A percentile compares a stretch with the other conserved stretches of the same genome.
phyloP scores from a whole-genome alignment of 2,329 filamentous ascomycete species.

The Thielaviopsis euricoi region DNA sequence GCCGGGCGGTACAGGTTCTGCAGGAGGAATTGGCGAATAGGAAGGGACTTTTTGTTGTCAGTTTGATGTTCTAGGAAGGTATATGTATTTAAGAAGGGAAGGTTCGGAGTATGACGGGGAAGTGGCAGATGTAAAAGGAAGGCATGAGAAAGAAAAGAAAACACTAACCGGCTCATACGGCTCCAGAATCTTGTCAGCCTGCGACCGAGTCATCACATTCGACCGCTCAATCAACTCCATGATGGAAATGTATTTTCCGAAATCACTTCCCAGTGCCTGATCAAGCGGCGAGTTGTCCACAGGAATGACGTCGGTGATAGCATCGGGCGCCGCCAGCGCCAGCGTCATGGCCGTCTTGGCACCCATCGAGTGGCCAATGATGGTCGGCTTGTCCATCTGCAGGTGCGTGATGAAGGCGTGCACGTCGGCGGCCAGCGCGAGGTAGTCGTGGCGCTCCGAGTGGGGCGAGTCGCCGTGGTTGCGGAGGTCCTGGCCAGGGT shows the following conservation, averaged over 20 bases:
- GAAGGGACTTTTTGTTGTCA: constrained; percentile 33
- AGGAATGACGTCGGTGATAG: constrained; percentile 55
- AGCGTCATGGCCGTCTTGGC: constrained; percentile 87
- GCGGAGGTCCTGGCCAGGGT: constrained; percentile 75
- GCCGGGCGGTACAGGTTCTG: constrained; percentile 56
- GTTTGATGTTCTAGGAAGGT: not conserved
- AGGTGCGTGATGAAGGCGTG: constrained; percentile 61
- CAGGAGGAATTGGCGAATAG: constrained; percentile 80
- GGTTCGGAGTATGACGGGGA: not conserved
- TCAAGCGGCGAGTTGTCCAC: constrained; percentile 90
- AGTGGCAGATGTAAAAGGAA: not conserved
- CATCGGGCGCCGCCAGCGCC: constrained; percentile 51
- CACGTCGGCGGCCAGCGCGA: constrained; percentile 67
- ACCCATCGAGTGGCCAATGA: constrained; percentile 95
- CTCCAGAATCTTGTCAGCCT: constrained; percentile 65
- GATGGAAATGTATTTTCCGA: constrained; percentile 63
- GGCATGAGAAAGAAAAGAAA: not conserved
- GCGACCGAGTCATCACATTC: constrained; percentile 48
- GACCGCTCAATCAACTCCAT: constrained; percentile 69
- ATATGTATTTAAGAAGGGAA: not conserved
- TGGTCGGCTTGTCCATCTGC: constrained; percentile 48
- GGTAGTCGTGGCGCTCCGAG: constrained; percentile 58
- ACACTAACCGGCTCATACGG: constrained; percentile 49
- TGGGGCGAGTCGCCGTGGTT: constrained; percentile 91
- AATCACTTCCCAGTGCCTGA: constrained; percentile 55